Conservation (phyloP, 2,329 filamentous ascomycete genomes). For the Fusarium palustre region DNA sequence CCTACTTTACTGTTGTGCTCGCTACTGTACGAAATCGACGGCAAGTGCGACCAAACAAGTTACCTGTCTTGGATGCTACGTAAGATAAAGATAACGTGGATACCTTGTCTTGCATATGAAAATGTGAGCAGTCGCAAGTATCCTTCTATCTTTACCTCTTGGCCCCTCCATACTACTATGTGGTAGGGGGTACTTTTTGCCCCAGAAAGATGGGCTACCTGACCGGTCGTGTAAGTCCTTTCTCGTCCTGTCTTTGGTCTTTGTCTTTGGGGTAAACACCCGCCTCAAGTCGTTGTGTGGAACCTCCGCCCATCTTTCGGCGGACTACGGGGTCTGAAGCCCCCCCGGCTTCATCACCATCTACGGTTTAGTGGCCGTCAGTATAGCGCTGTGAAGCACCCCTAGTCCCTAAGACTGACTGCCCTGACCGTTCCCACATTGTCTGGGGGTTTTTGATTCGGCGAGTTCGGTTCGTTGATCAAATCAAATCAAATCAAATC, state of each 20-base stretch:
- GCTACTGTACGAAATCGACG: constrained; percentile 23
- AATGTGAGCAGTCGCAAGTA: constrained; percentile 21
- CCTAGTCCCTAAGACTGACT: constrained; percentile 32
- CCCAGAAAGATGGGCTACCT: constrained; percentile 29
- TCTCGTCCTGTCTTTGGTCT: constrained; percentile 4
- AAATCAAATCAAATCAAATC: not conserved
- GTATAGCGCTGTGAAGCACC: constrained; percentile 34
- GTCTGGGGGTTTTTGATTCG: constrained; percentile 29
- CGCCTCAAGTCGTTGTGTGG: constrained; percentile 19
- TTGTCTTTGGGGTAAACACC: constrained; percentile 37
- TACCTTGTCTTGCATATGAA: constrained; percentile 15
- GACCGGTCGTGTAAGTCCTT: not conserved
- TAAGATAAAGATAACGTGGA: constrained; percentile 8
- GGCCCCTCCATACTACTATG: not conserved
- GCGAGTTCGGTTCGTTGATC: constrained; percentile 27
- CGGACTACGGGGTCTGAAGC: constrained; percentile 14
- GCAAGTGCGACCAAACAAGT: constrained; percentile 20
- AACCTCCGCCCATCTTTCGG: constrained; percentile 26
- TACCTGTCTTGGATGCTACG: constrained; percentile 10
- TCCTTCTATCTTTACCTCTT: constrained; percentile 6
- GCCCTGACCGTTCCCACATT: constrained; percentile 36
- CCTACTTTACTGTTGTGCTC: constrained; percentile 1
- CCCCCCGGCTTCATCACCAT: constrained; percentile 34
- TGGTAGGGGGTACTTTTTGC: constrained; percentile 2
- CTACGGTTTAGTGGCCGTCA: constrained; percentile 39